Conservation (phyloP, 148 eudicot genomes). For the Arctostaphylos glauca region DNA sequence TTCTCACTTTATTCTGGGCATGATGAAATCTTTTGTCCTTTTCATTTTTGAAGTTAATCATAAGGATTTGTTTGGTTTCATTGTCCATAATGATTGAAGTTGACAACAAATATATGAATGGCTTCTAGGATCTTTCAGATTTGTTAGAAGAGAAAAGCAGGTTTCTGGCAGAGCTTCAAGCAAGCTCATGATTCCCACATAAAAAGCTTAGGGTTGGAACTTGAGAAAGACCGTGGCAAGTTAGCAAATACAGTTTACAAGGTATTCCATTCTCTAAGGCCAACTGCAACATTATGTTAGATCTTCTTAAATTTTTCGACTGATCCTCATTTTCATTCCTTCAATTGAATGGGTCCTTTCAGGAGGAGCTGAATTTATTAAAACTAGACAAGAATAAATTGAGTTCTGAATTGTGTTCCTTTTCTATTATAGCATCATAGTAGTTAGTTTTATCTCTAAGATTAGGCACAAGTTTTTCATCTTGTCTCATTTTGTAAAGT, state of each 20-base stretch:
- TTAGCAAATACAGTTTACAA: constrained; percentile 53
- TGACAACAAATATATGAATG: constrained; percentile 40
- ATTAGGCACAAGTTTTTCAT: not conserved
- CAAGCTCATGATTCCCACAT: constrained; percentile 57
- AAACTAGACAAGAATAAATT: constrained; percentile 62
- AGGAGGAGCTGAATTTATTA: constrained; percentile 55
- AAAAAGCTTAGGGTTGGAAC: constrained; percentile 47
- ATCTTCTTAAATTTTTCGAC: not conserved
- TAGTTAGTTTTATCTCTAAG: not conserved
- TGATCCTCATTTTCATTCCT: constrained; percentile 25
- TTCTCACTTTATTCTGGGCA: not conserved
- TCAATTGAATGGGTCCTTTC: constrained; percentile 57
- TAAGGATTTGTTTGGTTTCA: not conserved
- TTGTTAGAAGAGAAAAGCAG: constrained; percentile 71
- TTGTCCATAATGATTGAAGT: constrained; percentile 27
- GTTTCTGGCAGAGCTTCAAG: constrained; percentile 54
- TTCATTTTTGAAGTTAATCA: not conserved
- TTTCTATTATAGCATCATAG: not conserved
- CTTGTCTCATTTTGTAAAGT: constrained; percentile 5
- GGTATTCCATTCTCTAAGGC: constrained; percentile 35
- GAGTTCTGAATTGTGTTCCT: constrained; percentile 27
- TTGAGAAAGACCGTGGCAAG: constrained; percentile 58
- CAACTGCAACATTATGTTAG: not conserved
- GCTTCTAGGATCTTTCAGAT: constrained; percentile 90
- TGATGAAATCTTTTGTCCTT: not conserved